Evolutionary conservation across 345 rosid species (phyloP).

Genomic region (Corchorus capsularis): DNA sequence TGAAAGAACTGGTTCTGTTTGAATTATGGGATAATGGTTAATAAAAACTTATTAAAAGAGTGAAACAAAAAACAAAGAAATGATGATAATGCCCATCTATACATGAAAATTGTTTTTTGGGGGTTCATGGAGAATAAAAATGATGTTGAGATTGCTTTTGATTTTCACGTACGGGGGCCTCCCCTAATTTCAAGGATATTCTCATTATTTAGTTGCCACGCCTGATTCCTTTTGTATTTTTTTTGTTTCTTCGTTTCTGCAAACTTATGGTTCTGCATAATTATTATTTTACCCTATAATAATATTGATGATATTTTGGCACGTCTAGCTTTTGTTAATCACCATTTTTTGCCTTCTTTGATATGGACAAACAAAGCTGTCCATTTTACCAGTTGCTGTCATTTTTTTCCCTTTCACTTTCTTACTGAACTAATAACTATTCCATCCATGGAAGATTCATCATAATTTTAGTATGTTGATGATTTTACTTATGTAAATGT

Average conservation of each 20-base stretch:
- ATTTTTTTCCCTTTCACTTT: not conserved
- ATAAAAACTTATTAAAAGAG: conserved; percentile 19
- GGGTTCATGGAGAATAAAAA: conserved; percentile 49
- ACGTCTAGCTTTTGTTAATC: conserved; percentile 39
- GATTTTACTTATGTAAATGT: too few relatives aligned
- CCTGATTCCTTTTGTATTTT: conserved; percentile 44
- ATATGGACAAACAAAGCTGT: conserved; percentile 36
- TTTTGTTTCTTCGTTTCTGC: not conserved
- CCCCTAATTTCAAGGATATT: conserved; percentile 52
- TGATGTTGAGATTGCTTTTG: conserved; percentile 52
- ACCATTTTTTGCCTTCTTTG: conserved; percentile 26
- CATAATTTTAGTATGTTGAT: not conserved
- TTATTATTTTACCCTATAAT: conserved; percentile 37
- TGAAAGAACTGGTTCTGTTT: conserved; percentile 18
- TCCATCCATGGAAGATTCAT: too few relatives aligned
- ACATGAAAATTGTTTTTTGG: conserved; percentile 38
- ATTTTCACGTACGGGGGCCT: conserved; percentile 42
- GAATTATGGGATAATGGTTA: conserved; percentile 21
- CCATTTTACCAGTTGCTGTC: conserved; percentile 34
- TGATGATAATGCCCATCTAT: conserved; percentile 47
- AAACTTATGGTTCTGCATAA: conserved; percentile 30
- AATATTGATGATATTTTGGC: conserved; percentile 46
- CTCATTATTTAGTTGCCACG: conserved; percentile 69
- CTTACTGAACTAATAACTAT: too few relatives aligned
- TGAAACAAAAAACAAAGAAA: conserved; percentile 20